Evolutionary conservation across 257 asterid species (phyloP), one percentile per base, ranked within the genome.

Genomic region (Solanum paucissectum): DNA sequence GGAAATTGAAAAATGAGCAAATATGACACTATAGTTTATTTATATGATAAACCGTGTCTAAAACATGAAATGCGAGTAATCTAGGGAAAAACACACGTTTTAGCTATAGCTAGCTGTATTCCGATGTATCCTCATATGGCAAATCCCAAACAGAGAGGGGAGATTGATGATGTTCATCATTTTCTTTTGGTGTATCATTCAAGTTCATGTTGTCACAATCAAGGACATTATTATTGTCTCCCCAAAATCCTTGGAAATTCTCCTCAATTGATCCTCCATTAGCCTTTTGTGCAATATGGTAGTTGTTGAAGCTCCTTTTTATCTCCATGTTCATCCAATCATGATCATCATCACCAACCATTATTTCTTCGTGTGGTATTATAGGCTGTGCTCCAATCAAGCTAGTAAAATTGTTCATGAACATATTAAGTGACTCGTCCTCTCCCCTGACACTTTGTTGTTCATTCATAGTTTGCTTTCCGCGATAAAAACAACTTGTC

Each of bases 131-230:
- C 42, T 83, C 86, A 76, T 92, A 92, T 6, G 89, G 85, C 88
- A 90, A 88, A 85, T 95, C 95, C 96, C 96, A 95, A 27, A 93
- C 71, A 25, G 96, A 95, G 86, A 89, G 33, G 40, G 89, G 86
- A 74, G 29, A 66, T 84, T 88, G 92, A 34, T 83, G 88, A 42
- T 85, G 87, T 13, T 90, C 90, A 37, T 90, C n/a, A n/a, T n/a
- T 92, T 27, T 90, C 90, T 33, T 64, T 4, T 10, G 89, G 58
- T 38, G 46, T 71, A 3, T 16, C 79, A 87, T 90, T 87, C 71
- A 85, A 74, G 55, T 89, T 88, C 90, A 62, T 33, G 58, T 62
- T 38, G 1, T 62, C 89, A 33, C 83, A 52, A 34, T 52, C 88
- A 21, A 83, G 73, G 40, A 72, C 52, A 55, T 86, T 88, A 52